Evolutionary conservation across 345 rosid species (phyloP).

Genomic region (Linum lewisii): DNA sequence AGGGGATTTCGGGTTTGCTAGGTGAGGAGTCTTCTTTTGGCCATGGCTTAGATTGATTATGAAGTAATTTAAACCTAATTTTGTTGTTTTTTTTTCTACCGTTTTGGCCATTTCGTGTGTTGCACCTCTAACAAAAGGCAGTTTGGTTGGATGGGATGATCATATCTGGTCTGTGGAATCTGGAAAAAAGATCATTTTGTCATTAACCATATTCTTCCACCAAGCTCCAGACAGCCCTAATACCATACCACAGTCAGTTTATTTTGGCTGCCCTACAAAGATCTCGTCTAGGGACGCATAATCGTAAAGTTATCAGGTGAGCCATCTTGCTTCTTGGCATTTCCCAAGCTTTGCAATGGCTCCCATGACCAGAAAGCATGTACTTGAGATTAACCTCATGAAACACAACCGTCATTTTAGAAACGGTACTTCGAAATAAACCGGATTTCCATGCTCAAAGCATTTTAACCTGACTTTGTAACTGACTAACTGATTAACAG

Average conservation of each 20-base stretch:
- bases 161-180: constrained; percentile 3
- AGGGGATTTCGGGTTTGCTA: constrained; percentile 89
- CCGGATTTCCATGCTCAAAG: no score
- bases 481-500: background rate
- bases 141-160: background rate
- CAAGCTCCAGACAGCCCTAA: constrained; percentile 6
- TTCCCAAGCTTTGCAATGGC: background rate
- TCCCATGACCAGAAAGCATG: background rate
- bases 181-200: constrained; percentile 11
- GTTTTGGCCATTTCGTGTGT: background rate
- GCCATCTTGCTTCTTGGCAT: background rate
- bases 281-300: constrained; percentile 1
- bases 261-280: background rate
- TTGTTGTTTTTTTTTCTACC: no score
- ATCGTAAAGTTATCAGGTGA: constrained; percentile 10
- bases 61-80: background rate
- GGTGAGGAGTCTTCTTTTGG: constrained; percentile 23
- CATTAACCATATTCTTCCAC: background rate
- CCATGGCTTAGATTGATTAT: background rate
- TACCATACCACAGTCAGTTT: no score
- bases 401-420: no score
- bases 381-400: background rate
- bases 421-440: no score
- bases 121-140: background rate
- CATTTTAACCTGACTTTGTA: no score